Evolutionary conservation across 139 green algal species (phyloP).

Genomic region (Parachlorella kessleri): DNA sequence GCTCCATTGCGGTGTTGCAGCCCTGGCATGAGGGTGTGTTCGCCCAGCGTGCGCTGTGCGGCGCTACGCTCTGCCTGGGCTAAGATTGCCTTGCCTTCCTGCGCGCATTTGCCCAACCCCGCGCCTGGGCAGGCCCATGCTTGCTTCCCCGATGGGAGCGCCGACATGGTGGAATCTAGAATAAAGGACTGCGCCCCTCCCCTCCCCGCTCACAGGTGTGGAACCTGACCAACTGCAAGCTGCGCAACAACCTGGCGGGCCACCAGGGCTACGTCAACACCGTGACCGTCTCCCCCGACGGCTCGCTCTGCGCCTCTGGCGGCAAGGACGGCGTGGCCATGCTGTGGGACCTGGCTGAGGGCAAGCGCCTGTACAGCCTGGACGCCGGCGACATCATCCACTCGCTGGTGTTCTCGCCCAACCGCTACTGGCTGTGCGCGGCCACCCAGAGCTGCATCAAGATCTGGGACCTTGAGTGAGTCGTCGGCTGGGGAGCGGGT

Average conservation of each 20-base stretch:
- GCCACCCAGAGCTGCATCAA: slow-evolving; percentile 89
- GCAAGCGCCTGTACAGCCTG: slow-evolving; percentile 98
- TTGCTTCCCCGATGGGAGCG: no score
- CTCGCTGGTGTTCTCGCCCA: slow-evolving; percentile 96
- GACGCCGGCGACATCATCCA: slow-evolving; percentile 99
- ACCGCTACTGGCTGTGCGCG: slow-evolving; percentile 99
- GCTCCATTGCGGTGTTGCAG: no score
- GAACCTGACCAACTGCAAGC: slow-evolving; percentile 99
- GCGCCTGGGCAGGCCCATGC: background rate
- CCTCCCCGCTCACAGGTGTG: slow-evolving; percentile 76
- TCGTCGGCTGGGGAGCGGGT: no score
- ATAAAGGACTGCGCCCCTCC: background rate
- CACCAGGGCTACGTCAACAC: slow-evolving; percentile 97
- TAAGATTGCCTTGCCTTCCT: no score
- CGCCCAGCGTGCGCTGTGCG: no score
- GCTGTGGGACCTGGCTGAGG: slow-evolving; percentile 99
- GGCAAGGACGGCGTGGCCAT: slow-evolving; percentile 98
- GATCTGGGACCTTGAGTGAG: slow-evolving; percentile 98
- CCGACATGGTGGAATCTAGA: no score
- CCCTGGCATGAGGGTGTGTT: no score
- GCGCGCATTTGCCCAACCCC: no score
- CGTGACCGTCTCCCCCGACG: slow-evolving; percentile 98
- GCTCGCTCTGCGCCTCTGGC: slow-evolving; percentile 98
- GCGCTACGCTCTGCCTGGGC: no score
- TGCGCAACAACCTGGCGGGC: slow-evolving; percentile 95